Percentiles rank a stretch among this genome's conserved stretches.
Conservation (phyloP, 2,329 filamentous ascomycete genomes). For the Helotiales sp. region DNA sequence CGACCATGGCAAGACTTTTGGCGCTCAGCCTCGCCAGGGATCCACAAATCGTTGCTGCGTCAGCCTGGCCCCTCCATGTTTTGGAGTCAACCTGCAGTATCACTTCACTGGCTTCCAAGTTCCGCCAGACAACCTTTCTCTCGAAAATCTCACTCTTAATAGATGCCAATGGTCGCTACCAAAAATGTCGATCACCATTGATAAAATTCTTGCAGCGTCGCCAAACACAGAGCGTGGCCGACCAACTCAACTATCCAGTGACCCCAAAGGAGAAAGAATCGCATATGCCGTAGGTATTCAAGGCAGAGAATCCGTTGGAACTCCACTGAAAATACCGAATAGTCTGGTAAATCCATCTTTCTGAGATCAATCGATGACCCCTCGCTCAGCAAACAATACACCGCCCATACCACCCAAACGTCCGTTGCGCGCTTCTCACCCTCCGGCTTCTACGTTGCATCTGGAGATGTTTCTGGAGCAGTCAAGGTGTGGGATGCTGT, state of each 20-base stretch:
- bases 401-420: slow-evolving; percentile 83
- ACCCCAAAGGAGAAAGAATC: slow-evolving; percentile 88
- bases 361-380: slow-evolving; percentile 93
- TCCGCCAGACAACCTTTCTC: slow-evolving; percentile 2
- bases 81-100: background rate
- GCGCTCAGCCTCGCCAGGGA: slow-evolving; percentile 14
- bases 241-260: slow-evolving; percentile 85
- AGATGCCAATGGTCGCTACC: background rate
- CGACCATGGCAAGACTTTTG: slow-evolving; percentile 2
- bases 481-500: slow-evolving; percentile 94
- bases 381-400: slow-evolving; percentile 85
- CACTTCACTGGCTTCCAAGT: background rate
- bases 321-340: slow-evolving; percentile 22
- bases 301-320: background rate
- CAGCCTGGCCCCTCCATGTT: slow-evolving; percentile 27
- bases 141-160: background rate
- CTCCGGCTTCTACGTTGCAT: slow-evolving; percentile 92
- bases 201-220: slow-evolving; percentile 81
- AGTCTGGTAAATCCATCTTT: slow-evolving; percentile 97
- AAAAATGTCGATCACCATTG: slow-evolving; percentile 57
- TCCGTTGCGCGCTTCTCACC: slow-evolving; percentile 94
- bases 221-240: slow-evolving; percentile 85
- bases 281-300: slow-evolving; percentile 78
- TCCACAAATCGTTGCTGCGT: slow-evolving; percentile 13
- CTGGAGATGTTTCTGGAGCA: slow-evolving; percentile 81